Conservation (phyloP, 768 basidiomycete genomes). For the Chalciporus piperatus region DNA sequence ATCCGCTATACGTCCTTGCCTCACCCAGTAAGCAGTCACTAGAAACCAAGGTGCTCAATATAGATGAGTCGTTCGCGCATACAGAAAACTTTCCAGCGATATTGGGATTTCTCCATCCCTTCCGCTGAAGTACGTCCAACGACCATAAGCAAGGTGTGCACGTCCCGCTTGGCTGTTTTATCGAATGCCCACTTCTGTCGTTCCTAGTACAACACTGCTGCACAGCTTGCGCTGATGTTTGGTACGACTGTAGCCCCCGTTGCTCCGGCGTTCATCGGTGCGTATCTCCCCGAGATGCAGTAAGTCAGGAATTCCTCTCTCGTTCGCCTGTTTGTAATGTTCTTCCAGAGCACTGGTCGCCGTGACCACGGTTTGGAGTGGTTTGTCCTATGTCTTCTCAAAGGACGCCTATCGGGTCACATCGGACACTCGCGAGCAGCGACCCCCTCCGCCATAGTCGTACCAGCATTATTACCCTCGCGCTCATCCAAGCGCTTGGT, state of each 20-base stretch:
- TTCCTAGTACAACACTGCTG: constrained; percentile 80
- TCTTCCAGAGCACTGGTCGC: constrained; percentile 76
- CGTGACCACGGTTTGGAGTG: constrained; percentile 89
- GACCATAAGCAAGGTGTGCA: constrained; percentile 79
- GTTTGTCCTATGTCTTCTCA: constrained; percentile 75
- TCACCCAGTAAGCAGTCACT: constrained; percentile 55
- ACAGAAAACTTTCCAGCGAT: constrained; percentile 87
- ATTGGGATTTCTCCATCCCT: constrained; percentile 95
- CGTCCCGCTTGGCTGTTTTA: not conserved
- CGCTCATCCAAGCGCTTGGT: not conserved
- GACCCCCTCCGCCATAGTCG: constrained; percentile 23
- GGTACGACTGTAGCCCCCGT: constrained; percentile 82
- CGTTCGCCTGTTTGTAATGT: not conserved
- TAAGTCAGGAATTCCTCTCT: constrained; percentile 38
- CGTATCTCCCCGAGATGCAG: constrained; percentile 70
- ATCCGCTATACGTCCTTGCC: constrained; percentile 91
- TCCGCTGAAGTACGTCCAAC: constrained; percentile 95
- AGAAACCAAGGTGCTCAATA: constrained; percentile 1
- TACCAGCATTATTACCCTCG: constrained; percentile 8
- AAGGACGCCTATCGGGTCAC: constrained; percentile 70
- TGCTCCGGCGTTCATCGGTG: constrained; percentile 53
- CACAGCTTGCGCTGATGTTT: constrained; percentile 92
- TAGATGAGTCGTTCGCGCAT: constrained; percentile 1
- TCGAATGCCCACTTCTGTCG: not conserved
- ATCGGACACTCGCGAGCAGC: constrained; percentile 34